A percentile compares a stretch with the other conserved stretches of the same genome.
Conservation (phyloP, 2,329 filamentous ascomycete species). For the Neofusicoccum cordaticola region DNA sequence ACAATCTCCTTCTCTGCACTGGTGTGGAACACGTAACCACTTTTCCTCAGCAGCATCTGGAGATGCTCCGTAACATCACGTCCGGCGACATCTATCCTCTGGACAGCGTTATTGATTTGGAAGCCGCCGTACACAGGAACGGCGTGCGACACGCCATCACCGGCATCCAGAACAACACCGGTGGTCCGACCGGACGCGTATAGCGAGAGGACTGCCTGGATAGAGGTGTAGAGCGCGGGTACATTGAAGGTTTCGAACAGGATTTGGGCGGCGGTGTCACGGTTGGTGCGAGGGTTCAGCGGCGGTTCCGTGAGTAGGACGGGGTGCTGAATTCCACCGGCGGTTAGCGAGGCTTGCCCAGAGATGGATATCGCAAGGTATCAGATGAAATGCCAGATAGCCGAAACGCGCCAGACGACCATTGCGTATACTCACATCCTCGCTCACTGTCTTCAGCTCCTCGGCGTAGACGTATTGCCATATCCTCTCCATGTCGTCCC, state of each 20-base stretch:
- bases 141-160: constrained; percentile 94
- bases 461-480: constrained; percentile 98
- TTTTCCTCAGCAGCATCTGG: constrained; percentile 86
- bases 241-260: constrained; percentile 99
- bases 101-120: constrained; percentile 91
- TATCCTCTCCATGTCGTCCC: constrained; percentile 99
- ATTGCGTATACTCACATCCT: constrained; percentile 65
- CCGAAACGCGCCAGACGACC: background rate
- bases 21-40: constrained; percentile 91
- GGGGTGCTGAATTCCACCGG: constrained; percentile 63
- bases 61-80: constrained; percentile 95
- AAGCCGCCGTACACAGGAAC: constrained; percentile 98
- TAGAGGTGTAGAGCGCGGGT: constrained; percentile 91
- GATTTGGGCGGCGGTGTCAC: constrained; percentile 94
- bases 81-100: constrained; percentile 92
- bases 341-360: background rate
- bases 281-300: constrained; percentile 90
- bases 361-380: background rate
- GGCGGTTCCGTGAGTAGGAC: constrained; percentile 95
- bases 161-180: constrained; percentile 90
- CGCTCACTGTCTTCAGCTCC: constrained; percentile 91
- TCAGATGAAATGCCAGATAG: background rate
- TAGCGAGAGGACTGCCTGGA: constrained; percentile 92
- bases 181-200: constrained; percentile 96
- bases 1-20: constrained; percentile 99